Evolutionary conservation across 306 rosid species (phyloP).

Genomic region (Dalbergia cochinchinensis): DNA sequence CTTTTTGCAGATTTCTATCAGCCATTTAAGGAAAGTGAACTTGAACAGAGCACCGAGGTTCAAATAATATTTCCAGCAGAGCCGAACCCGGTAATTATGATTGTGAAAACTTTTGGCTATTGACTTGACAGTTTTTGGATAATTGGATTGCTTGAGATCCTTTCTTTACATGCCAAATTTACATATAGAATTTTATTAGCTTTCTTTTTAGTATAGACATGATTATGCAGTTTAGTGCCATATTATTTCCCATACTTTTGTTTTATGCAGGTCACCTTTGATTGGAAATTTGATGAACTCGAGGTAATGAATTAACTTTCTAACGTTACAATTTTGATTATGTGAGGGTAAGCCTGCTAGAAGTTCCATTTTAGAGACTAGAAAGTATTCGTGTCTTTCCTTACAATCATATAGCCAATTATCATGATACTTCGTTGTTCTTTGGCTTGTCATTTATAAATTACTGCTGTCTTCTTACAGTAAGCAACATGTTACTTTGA

Average conservation of each 20-base stretch:
- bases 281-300: conserved; percentile 88
- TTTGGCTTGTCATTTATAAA: conserved; percentile 14
- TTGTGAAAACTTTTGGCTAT: conserved; percentile 17
- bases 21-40: conserved; percentile 84
- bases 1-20: conserved; percentile 74
- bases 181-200: background rate
- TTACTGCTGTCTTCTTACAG: background rate
- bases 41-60: conserved; percentile 91
- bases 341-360: conserved; percentile 24
- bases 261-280: conserved; percentile 73
- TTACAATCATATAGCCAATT: background rate
- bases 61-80: conserved; percentile 75
- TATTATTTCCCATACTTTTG: conserved; percentile 24
- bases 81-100: conserved; percentile 71
- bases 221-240: background rate
- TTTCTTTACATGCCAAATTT: background rate
- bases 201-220: background rate
- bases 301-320: conserved; percentile 63
- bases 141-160: conserved; percentile 1
- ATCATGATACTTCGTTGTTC: background rate
- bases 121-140: conserved; percentile 31
- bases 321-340: conserved; percentile 15
- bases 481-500: background rate
- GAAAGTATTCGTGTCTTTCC: background rate
- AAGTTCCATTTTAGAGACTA: background rate